A percentile compares a stretch with the other conserved stretches of the same genome.
Conservation (phyloP, 192 early-diverging fungal genomes). For the Podila minutissima region DNA sequence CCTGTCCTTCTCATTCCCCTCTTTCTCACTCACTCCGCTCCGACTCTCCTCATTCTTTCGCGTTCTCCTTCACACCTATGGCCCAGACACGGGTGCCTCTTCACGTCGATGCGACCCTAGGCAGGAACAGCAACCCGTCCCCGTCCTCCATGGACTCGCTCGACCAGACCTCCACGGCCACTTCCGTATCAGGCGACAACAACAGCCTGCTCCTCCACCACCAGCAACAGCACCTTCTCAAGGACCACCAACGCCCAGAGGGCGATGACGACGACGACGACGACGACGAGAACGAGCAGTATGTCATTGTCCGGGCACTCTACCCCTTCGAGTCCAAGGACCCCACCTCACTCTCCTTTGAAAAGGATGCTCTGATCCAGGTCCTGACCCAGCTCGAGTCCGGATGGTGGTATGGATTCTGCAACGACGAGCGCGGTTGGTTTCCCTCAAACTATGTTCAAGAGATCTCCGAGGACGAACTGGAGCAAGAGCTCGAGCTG, state of each 20-base stretch:
- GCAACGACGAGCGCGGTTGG: slow-evolving; percentile 83
- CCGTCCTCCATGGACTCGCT: too few relatives aligned
- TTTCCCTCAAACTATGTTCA: slow-evolving; percentile 89
- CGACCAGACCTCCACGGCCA: not conserved
- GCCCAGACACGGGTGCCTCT: not conserved
- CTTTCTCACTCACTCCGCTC: not conserved
- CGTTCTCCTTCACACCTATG: not conserved
- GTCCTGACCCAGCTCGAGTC: slow-evolving; percentile 89
- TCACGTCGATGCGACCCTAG: not conserved
- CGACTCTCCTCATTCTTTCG: not conserved
- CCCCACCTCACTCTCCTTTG: slow-evolving; percentile 80
- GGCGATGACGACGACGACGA: slow-evolving; percentile 11
- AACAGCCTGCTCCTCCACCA: not conserved
- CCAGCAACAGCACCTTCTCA: slow-evolving; percentile 5
- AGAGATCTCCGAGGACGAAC: slow-evolving; percentile 26
- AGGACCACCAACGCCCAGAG: not conserved
- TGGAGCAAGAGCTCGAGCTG: slow-evolving; percentile 9
- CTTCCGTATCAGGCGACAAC: not conserved
- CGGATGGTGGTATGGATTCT: slow-evolving; percentile 98
- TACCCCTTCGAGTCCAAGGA: slow-evolving; percentile 88
- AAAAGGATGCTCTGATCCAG: slow-evolving; percentile 86
- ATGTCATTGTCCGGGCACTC: slow-evolving; percentile 64
- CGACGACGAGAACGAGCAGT: slow-evolving; percentile 15
- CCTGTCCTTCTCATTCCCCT: not conserved
- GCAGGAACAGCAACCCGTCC: not conserved